phyloP scores from a whole-genome alignment of 2,329 filamentous ascomycete species.

The Xenoacremonium recifei region DNA sequence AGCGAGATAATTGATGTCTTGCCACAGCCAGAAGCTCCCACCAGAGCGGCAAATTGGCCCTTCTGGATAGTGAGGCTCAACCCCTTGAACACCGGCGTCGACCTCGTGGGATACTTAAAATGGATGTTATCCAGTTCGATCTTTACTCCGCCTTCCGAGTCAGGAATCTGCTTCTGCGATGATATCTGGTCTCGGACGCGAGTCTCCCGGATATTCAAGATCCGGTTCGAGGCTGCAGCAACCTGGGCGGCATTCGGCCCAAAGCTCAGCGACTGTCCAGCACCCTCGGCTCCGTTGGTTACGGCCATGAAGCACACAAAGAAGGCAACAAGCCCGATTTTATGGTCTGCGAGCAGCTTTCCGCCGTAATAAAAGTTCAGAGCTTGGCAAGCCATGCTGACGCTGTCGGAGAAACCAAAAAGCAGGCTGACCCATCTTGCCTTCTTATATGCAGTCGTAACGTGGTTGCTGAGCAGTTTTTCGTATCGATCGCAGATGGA shows the following conservation, averaged over 20 bases:
- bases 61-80: constrained; percentile 64
- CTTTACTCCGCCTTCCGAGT: constrained; percentile 48
- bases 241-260: constrained; percentile 63
- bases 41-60: constrained; percentile 69
- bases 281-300: constrained; percentile 65
- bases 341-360: constrained; percentile 50
- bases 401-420: constrained; percentile 68
- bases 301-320: constrained; percentile 64
- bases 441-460: constrained; percentile 57
- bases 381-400: constrained; percentile 62
- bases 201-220: constrained; percentile 50
- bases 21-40: constrained; percentile 68
- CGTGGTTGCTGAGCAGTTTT: constrained; percentile 56
- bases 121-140: constrained; percentile 56
- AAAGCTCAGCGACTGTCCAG: constrained; percentile 66
- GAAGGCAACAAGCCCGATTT: constrained; percentile 48
- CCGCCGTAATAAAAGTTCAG: constrained; percentile 68
- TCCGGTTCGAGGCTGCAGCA: constrained; percentile 57
- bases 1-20: constrained; percentile 71
- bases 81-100: constrained; percentile 56
- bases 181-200: constrained; percentile 34
- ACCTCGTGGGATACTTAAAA: constrained; percentile 60
- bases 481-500: constrained; percentile 62
- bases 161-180: constrained; percentile 37
- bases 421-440: constrained; percentile 62